These are phyloP conservation scores for Pseudocercospora cruenta DNA, from an alignment of 2,329 filamentous ascomycete species.

Conservation along the genomic window DNA sequence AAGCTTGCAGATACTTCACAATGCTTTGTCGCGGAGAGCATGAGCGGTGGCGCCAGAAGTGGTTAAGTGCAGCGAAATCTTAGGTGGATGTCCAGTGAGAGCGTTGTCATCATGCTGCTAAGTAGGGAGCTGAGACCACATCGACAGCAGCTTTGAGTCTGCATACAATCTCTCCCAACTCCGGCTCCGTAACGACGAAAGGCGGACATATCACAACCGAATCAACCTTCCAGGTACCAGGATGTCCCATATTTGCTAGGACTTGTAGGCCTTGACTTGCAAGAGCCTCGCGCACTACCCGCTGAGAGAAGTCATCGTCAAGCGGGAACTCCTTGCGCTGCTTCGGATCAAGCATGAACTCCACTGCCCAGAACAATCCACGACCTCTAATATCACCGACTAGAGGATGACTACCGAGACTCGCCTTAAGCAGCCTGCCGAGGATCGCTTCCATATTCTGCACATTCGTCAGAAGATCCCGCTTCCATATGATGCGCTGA, in stretches of 20 bases:
- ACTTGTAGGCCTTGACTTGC: constrained; percentile 1
- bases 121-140: not conserved
- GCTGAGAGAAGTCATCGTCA: constrained; percentile 4
- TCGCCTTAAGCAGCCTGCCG: constrained; percentile 51
- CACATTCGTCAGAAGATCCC: constrained; percentile 61
- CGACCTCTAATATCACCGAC: constrained; percentile 63
- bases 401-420: constrained; percentile 51
- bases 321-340: not conserved
- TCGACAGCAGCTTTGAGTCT: not conserved
- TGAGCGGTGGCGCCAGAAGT: too few relatives aligned
- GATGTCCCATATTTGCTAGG: constrained; percentile 9
- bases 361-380: constrained; percentile 55
- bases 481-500: constrained; percentile 58
- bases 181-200: not conserved
- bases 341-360: constrained; percentile 41
- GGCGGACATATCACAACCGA: constrained; percentile 5
- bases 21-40: too few relatives aligned
- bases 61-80: too few relatives aligned
- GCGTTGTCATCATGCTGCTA: not conserved
- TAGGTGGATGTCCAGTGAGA: too few relatives aligned
- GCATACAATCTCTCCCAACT: not conserved
- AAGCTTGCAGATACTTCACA: too few relatives aligned
- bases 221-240: constrained; percentile 5
- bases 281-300: constrained; percentile 5
- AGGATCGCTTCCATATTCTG: constrained; percentile 56